Percentiles rank a stretch among this genome's conserved stretches.
phyloP scores from a whole-genome alignment of 106 monocot genomes.

The Dendrobium chrysotoxum region DNA sequence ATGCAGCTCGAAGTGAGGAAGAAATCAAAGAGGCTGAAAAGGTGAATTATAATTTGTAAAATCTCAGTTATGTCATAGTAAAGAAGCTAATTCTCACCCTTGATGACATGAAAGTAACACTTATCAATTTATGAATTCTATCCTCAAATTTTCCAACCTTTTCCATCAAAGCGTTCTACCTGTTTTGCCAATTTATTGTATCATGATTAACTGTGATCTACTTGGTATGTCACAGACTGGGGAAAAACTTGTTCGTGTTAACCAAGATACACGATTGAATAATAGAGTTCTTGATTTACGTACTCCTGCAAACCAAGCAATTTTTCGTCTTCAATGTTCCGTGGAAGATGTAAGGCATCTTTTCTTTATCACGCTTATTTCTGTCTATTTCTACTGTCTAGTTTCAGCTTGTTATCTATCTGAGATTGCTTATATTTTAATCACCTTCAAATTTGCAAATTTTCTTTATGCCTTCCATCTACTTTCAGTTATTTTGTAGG shows the following conservation, averaged over 20 bases:
- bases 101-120: not conserved
- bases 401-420: not conserved
- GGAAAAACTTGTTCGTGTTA: constrained; percentile 77
- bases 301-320: constrained; percentile 76
- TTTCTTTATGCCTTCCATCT: not conserved
- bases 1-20: constrained; percentile 76
- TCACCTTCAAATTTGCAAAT: not conserved
- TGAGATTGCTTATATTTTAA: not conserved
- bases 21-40: constrained; percentile 65
- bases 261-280: constrained; percentile 83
- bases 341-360: constrained; percentile 50
- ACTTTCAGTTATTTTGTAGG: not conserved
- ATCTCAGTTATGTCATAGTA: too few species aligned
- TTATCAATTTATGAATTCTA: not conserved
- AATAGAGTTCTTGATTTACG: constrained; percentile 71
- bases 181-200: not conserved
- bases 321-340: constrained; percentile 46
- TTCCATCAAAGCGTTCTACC: not conserved
- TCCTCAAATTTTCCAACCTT: not conserved
- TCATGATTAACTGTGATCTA: not conserved
- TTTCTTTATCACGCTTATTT: not conserved
- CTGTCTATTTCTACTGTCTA: not conserved
- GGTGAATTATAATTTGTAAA: constrained; percentile 14
- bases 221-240: constrained; percentile 32
- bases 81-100: not conserved